Percentiles rank a stretch among this genome's conserved stretches.
Evolutionary conservation across 192 early-diverging fungal genomes (phyloP).

Genomic region (Rhizophagus sp.): DNA sequence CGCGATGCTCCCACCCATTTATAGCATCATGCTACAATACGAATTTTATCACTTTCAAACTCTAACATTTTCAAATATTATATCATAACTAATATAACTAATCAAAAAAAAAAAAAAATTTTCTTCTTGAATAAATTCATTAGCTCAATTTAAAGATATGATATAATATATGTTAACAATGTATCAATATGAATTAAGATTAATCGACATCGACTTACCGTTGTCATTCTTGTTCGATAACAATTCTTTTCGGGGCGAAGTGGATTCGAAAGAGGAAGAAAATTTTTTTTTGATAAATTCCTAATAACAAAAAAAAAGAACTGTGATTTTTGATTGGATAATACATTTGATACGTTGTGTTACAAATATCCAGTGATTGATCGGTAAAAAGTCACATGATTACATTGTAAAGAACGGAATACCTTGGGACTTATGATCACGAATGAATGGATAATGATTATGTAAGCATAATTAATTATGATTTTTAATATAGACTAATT

Average conservation of each 20-base stretch:
- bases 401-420: no score
- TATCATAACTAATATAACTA: not conserved
- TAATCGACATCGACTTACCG: not conserved
- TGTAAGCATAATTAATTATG: no score
- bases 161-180: not conserved
- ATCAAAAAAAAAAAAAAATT: not conserved
- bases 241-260: not conserved
- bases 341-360: no score
- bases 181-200: not conserved
- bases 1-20: no score
- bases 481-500: no score
- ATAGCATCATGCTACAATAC: no score
- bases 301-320: not conserved
- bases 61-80: no score
- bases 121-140: not conserved
- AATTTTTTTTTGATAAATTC: not conserved
- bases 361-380: no score
- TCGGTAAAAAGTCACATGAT: no score
- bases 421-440: no score
- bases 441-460: no score
- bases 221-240: not conserved
- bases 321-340: not conserved
- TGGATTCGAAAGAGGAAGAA: conserved; percentile 17
- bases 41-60: no score
- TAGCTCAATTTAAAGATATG: not conserved